Base-by-base conservation (phyloP, 2,329 filamentous ascomycete genomes). In the Penicillium oxalicum region DNA sequence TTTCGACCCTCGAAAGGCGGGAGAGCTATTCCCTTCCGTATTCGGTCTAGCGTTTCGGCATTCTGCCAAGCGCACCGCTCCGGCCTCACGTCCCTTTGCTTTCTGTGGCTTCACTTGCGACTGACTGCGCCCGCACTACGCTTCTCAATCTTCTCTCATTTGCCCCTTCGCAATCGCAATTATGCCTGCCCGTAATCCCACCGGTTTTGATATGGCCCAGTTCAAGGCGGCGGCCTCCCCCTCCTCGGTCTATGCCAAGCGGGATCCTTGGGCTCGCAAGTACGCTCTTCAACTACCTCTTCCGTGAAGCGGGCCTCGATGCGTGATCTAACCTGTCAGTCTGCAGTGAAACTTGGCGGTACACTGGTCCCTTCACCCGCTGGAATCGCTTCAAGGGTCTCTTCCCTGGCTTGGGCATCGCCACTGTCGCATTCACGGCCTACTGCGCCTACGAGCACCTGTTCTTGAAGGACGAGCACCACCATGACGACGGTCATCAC, bases 401-500 rank as follows among this genome's bases (percentile, higher is more conserved):
- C 56, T 89, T 98, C 68, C 93, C 93, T 34, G 93, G 93, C 53
- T 79, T 98, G 62, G 93, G 93, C 56, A 95, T 91, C 61, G 93
- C 90, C 29, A 87, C 87, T 4, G 91, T 93, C 51, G 91, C 91
- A 40, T 98, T 98, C 70, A 83, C 86, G 43, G 84, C 77, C 55
- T 98, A 98, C 76, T 89, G 91, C 70, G 82, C 81, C 52, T 95
- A 89, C 72, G 93, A 98, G 76, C 82, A 93, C 70, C 74, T 94
- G 47, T 95, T 96, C 71, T 68, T 95, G 60, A 79, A 86, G 64
- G 86, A 91, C 55, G 72, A 78, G 32, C 80, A 84, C 54, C 81
- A 81, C 64, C 72, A 69, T 47, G 73, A 73, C 54, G 75, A 81
- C 48, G 75, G 63, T 49, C 80, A 83, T 66, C 81, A 85, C 69